Conservation (phyloP, 2,329 filamentous ascomycete genomes). For the Botrytis byssoidea region DNA sequence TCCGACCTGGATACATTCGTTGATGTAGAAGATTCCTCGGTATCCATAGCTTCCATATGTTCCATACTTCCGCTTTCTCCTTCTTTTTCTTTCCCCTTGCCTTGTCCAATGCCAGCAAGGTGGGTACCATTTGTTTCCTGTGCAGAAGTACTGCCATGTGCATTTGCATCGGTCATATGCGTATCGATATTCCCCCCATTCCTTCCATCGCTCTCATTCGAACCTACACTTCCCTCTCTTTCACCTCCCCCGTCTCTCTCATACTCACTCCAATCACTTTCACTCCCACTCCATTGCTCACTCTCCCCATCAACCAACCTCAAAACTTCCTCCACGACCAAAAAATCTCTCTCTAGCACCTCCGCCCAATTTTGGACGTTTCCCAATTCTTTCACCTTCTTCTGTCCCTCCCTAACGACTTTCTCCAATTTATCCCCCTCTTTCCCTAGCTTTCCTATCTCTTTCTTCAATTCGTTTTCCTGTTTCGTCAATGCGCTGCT, state of each 20-base stretch:
- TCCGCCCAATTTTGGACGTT: conserved; percentile 88
- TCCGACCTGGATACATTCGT: conserved; percentile 30
- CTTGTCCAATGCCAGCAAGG: conserved; percentile 24
- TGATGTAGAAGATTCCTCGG: conserved; percentile 27
- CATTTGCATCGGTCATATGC: conserved; percentile 22
- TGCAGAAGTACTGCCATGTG: conserved; percentile 25
- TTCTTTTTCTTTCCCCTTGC: conserved; percentile 21
- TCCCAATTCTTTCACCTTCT: conserved; percentile 72
- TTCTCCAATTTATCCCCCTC: conserved; percentile 65
- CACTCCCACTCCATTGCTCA: conserved; percentile 24
- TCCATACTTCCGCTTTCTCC: conserved; percentile 7
- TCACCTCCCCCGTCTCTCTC: not conserved
- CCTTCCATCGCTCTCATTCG: not conserved
- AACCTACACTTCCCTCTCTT: not conserved
- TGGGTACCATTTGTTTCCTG: conserved; percentile 6
- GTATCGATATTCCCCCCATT: not conserved
- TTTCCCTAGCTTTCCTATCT: conserved; percentile 57
- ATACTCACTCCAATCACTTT: conserved; percentile 18
- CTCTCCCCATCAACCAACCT: conserved; percentile 49
- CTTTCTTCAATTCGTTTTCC: conserved; percentile 61
- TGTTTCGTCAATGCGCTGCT: conserved; percentile 63
- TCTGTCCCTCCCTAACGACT: conserved; percentile 61
- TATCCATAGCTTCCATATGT: conserved; percentile 23
- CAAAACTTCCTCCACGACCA: conserved; percentile 64
- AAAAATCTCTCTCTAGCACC: conserved; percentile 68